These are phyloP conservation scores for Naganishia antarctica DNA, from an alignment of 768 basidiomycete species.

Conservation along the genomic window DNA sequence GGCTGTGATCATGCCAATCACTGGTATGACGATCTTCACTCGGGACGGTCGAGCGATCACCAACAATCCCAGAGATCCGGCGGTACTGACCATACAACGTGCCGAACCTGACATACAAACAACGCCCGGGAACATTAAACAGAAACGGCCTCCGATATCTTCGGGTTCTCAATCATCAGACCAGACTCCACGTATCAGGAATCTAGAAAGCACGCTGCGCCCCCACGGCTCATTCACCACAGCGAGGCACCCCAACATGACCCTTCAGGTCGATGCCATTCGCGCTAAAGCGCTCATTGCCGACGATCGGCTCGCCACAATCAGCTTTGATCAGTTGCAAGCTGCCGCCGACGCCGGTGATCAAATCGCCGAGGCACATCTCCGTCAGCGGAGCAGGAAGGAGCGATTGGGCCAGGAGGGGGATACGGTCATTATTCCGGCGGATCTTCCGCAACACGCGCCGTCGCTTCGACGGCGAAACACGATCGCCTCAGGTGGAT, in stretches of 20 bases:
- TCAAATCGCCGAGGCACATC: slow-evolving; percentile 23
- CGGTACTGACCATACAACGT: not conserved
- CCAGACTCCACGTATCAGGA: not conserved
- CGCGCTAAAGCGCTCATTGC: not conserved
- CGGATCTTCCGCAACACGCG: not conserved
- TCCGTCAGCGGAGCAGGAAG: not conserved
- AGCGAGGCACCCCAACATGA: slow-evolving; percentile 15
- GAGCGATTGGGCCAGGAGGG: not conserved
- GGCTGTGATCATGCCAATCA: slow-evolving; percentile 7
- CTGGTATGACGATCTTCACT: not conserved
- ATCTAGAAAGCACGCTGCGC: not conserved
- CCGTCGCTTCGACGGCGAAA: not conserved
- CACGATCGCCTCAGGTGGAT: not conserved
- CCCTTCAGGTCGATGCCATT: not conserved
- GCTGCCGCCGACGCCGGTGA: slow-evolving; percentile 21
- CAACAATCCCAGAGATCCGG: not conserved
- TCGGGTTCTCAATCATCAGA: not conserved
- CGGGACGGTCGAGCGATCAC: not conserved
- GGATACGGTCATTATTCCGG: not conserved
- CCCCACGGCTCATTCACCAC: slow-evolving; percentile 24
- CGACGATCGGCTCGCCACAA: slow-evolving; percentile 21
- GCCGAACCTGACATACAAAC: too few relatives aligned
- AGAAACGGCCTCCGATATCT: not conserved
- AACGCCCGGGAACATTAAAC: not conserved
- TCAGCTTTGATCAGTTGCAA: slow-evolving; percentile 12